These are phyloP conservation scores for Mycena sp. DNA, from an alignment of 1,284 basidiomycete species.

Conservation along the genomic window DNA sequence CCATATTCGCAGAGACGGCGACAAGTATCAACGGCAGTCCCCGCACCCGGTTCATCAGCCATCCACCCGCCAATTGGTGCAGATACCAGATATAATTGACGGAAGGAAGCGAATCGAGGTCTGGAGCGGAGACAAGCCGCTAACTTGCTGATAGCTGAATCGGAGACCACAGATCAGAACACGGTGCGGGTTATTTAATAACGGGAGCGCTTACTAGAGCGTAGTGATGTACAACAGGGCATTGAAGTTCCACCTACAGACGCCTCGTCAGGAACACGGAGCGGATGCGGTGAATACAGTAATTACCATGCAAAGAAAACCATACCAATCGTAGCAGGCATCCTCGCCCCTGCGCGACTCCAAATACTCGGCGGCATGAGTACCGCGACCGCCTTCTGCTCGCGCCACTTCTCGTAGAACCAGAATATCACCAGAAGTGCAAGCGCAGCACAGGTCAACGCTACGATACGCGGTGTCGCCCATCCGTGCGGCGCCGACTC, in stretches of 20 bases:
- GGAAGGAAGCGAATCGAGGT: conserved; percentile 33
- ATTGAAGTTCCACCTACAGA: conserved; percentile 36
- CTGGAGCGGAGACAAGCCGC: conserved; percentile 38
- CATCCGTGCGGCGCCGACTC: conserved; percentile 40
- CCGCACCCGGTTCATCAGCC: conserved; percentile 38
- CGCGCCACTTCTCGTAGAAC: conserved; percentile 43
- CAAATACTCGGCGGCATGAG: conserved; percentile 48
- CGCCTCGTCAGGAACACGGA: no score
- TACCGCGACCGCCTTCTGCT: conserved; percentile 39
- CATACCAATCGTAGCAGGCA: conserved; percentile 40
- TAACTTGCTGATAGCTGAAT: conserved; percentile 45
- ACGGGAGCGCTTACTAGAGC: conserved; percentile 34
- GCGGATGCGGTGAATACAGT: conserved; percentile 6
- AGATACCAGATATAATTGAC: conserved; percentile 7
- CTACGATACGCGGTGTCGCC: conserved; percentile 44
- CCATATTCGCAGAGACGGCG: conserved; percentile 38
- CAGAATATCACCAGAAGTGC: conserved; percentile 41
- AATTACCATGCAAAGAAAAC: conserved; percentile 46
- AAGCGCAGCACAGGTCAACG: conserved; percentile 38
- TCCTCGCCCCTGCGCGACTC: conserved; percentile 41
- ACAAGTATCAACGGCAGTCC: conserved; percentile 40
- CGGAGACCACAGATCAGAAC: background rate
- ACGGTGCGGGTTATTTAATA: background rate
- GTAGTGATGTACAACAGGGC: conserved; percentile 41
- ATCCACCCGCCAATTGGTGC: conserved; percentile 29